A percentile compares a stretch with the other conserved stretches of the same genome.
These are phyloP conservation scores for Nothophytophthora sp. DNA, from an alignment of 352 stramenopile species.

Conservation along the genomic window DNA sequence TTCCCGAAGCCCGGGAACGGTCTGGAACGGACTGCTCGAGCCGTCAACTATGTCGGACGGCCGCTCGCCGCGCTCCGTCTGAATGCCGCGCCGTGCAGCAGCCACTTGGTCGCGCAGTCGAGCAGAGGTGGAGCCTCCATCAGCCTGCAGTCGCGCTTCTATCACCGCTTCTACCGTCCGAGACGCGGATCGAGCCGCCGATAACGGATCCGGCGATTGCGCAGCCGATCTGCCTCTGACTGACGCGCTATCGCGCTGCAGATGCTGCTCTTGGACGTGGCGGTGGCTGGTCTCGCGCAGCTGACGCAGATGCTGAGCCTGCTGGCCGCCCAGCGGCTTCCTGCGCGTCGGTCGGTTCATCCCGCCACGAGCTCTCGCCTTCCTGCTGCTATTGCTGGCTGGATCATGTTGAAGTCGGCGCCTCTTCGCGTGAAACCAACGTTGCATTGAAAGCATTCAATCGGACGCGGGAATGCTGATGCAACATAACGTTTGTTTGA, in stretches of 20 bases:
- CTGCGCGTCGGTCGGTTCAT: slow-evolving; percentile 27
- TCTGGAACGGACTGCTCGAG: slow-evolving; percentile 15
- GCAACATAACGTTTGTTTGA: too few species aligned
- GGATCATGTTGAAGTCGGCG: slow-evolving; percentile 17
- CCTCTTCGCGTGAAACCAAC: slow-evolving; percentile 18
- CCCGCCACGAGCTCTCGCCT: not conserved
- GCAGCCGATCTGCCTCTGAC: not conserved
- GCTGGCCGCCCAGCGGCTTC: slow-evolving; percentile 46
- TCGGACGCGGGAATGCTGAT: too few species aligned
- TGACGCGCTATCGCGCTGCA: slow-evolving; percentile 3
- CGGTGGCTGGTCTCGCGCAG: slow-evolving; percentile 39
- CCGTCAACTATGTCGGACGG: too few species aligned
- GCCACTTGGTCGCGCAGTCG: slow-evolving; percentile 42
- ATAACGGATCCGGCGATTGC: not conserved
- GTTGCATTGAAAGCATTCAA: not conserved
- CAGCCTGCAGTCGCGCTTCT: slow-evolving; percentile 22
- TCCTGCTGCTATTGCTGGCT: slow-evolving; percentile 7
- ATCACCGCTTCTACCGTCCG: slow-evolving; percentile 54
- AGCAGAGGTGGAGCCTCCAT: slow-evolving; percentile 17
- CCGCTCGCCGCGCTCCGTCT: slow-evolving; percentile 49
- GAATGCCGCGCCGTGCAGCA: slow-evolving; percentile 38
- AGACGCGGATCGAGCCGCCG: slow-evolving; percentile 2
- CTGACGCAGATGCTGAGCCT: slow-evolving; percentile 44
- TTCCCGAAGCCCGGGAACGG: slow-evolving; percentile 7
- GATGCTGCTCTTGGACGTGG: slow-evolving; percentile 36